A percentile compares a stretch with the other conserved stretches of the same genome.
These are phyloP conservation scores for Boletales sp. DNA, from an alignment of 768 basidiomycete genomes.

Conservation along the genomic window DNA sequence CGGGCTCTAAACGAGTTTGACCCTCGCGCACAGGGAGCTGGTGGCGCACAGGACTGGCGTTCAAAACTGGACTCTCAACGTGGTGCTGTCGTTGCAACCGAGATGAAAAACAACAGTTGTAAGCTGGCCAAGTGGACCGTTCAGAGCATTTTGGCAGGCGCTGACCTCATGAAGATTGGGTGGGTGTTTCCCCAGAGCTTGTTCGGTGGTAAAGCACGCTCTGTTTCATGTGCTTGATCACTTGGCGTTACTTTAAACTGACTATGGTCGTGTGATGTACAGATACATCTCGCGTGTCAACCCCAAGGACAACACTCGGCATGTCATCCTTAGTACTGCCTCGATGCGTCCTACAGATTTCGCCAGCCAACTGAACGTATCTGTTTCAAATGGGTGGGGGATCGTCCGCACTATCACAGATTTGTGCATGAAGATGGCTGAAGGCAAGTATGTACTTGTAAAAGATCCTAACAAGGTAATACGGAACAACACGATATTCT, in stretches of 20 bases:
- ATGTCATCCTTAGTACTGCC: slow-evolving; percentile 92
- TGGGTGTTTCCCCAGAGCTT: slow-evolving; percentile 36
- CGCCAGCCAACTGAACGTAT: slow-evolving; percentile 92
- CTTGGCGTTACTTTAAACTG: neutral
- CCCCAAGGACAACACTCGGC: slow-evolving; percentile 91
- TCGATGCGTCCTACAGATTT: slow-evolving; percentile 95
- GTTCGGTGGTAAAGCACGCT: neutral
- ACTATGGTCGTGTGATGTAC: slow-evolving; percentile 4
- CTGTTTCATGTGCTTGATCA: neutral
- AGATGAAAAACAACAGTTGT: slow-evolving; percentile 99
- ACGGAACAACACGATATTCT: slow-evolving; percentile 18
- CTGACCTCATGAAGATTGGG: slow-evolving; percentile 97
- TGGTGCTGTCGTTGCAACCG: slow-evolving; percentile 96
- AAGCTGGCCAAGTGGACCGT: slow-evolving; percentile 98
- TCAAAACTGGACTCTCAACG: slow-evolving; percentile 94
- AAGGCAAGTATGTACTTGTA: slow-evolving; percentile 95
- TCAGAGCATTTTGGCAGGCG: slow-evolving; percentile 91
- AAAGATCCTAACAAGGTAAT: slow-evolving; percentile 96
- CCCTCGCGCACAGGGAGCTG: slow-evolving; percentile 81
- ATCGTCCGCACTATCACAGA: slow-evolving; percentile 95
- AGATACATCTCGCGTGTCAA: slow-evolving; percentile 95
- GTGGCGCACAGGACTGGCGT: slow-evolving; percentile 98
- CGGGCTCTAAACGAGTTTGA: slow-evolving; percentile 98
- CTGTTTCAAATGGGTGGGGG: slow-evolving; percentile 95
- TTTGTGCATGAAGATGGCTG: slow-evolving; percentile 92